A percentile compares a stretch with the other conserved stretches of the same genome.
Evolutionary conservation across 1,284 basidiomycete species (phyloP).

Genomic region (Abortiporus biennis): DNA sequence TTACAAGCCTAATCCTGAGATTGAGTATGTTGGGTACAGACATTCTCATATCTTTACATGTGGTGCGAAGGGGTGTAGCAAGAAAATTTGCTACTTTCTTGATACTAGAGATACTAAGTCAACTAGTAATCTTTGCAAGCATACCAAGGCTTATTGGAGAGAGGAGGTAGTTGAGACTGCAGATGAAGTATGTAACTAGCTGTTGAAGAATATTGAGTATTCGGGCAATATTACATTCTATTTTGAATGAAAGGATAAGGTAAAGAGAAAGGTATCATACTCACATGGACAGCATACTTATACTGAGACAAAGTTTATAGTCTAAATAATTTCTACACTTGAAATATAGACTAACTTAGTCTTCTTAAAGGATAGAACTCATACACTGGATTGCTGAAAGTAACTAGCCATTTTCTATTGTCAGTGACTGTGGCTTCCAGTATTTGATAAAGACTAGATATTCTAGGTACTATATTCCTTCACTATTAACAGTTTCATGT

Average conservation of each 20-base stretch:
- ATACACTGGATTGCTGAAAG: slow-evolving; percentile 13
- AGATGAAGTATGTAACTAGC: slow-evolving; percentile 11
- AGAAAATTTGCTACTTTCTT: slow-evolving; percentile 20
- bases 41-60: slow-evolving; percentile 29
- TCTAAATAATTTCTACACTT: neutral
- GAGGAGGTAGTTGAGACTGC: slow-evolving; percentile 19
- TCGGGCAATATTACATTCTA: slow-evolving; percentile 16
- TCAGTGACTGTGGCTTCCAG: slow-evolving; percentile 11
- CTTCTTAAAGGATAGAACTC: slow-evolving; percentile 6
- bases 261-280: slow-evolving; percentile 1
- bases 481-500: slow-evolving; percentile 10
- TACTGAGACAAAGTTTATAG: slow-evolving; percentile 4
- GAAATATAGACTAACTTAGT: neutral
- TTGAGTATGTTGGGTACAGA: slow-evolving; percentile 15
- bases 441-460: slow-evolving; percentile 15
- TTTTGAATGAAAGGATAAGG: slow-evolving; percentile 16
- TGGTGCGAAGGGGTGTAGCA: slow-evolving; percentile 20
- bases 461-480: slow-evolving; percentile 13
- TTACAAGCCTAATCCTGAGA: slow-evolving; percentile 18
- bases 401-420: slow-evolving; percentile 11
- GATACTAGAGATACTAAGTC: slow-evolving; percentile 24
- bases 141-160: slow-evolving; percentile 31
- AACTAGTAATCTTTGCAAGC: slow-evolving; percentile 27
- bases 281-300: slow-evolving; percentile 6
- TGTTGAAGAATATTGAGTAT: slow-evolving; percentile 6